Evolutionary conservation across 257 asterid species (phyloP), one percentile per base, ranked within the genome.

Genomic region (Salvia miltiorrhiza): DNA sequence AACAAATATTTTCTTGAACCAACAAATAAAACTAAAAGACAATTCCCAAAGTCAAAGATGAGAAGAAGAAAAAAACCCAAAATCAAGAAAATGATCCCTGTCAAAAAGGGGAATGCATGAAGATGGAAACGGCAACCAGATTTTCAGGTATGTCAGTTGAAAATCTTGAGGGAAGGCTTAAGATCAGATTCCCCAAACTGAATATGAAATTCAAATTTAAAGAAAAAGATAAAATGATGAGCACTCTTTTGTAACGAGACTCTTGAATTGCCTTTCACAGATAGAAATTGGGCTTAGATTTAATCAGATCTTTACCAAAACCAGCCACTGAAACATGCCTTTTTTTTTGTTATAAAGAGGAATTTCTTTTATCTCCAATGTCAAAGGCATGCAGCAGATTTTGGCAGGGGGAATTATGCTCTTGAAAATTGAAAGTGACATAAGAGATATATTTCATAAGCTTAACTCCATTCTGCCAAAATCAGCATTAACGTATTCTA

Each of bases 401-500:
- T 77, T 72, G 85, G 83, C 81, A 75, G 71, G 41, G 28, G 67
- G 76, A 65, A 41, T 68, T 74, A 65, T 73, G 79, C 59, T 71
- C 70, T 37, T 60, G 10, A 66, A 52, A 59, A 33, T 35, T 63
- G 41, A 12, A 64, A 68, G 49, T 71, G 30, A 28, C 70, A n/a
- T 62, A 32, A 50, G 53, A 39, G 37, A 28, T 55, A 21, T 41
- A 78, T 65, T 74, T 50, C 47, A 63, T 73, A 77, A 71, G 68
- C 76, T 72, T 57, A 79, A 67, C 61, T 76, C 81, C 74, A n/a
- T 63, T 28, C 66, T 64, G 79, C 86, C 83, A 75, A 78, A 74
- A 63, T 76, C 77, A 76, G 53, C 43, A 76, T 43, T 68, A 41
- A 59, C 53, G 52, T 33, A 16, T 58, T 73, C 21, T 14, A 32